A percentile compares a stretch with the other conserved stretches of the same genome.
These are phyloP conservation scores for Mucor lusitanicus DNA, from an alignment of 371 early-diverging fungal species.

Conservation along the genomic window DNA sequence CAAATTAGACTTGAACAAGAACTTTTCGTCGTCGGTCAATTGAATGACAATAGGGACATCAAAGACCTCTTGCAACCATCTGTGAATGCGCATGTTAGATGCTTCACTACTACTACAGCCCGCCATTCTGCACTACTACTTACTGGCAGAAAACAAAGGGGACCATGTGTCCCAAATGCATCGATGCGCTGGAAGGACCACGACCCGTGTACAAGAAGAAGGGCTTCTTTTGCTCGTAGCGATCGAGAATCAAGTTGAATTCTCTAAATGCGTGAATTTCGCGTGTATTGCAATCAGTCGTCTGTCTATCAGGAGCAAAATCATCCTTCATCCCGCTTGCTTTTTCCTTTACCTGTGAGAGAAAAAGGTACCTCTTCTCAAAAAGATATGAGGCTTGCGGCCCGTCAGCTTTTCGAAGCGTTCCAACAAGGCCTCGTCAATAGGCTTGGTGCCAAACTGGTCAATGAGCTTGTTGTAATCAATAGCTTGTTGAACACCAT, in stretches of 20 bases:
- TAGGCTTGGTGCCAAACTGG: slow-evolving; percentile 92
- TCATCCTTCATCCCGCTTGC: too few species aligned
- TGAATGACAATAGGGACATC: slow-evolving; percentile 98
- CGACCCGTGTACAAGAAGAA: slow-evolving; percentile 99
- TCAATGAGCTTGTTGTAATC: slow-evolving; percentile 95
- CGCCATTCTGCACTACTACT: slow-evolving; percentile 3
- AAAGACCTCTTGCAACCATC: slow-evolving; percentile 98
- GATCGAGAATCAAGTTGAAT: slow-evolving; percentile 85
- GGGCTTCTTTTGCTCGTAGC: slow-evolving; percentile 92
- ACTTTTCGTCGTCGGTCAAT: slow-evolving; percentile 99
- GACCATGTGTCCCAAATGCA: slow-evolving; percentile 99
- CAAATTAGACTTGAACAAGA: slow-evolving; percentile 93
- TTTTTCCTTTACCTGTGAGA: slow-evolving; percentile 97
- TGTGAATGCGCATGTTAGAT: slow-evolving; percentile 17
- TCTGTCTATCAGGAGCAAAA: neutral
- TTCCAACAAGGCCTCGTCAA: slow-evolving; percentile 77
- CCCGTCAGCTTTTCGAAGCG: slow-evolving; percentile 90
- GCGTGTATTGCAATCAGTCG: neutral
- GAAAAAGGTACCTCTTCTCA: slow-evolving; percentile 96
- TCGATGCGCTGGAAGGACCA: slow-evolving; percentile 95
- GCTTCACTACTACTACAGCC: too few species aligned
- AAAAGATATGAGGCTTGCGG: slow-evolving; percentile 80
- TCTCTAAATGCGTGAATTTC: slow-evolving; percentile 65
- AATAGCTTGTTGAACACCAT: slow-evolving; percentile 87
- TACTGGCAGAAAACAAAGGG: slow-evolving; percentile 99